Evolutionary conservation across 805 yeast genomes (phyloP).

Genomic region (Lipomyces yamadae): DNA sequence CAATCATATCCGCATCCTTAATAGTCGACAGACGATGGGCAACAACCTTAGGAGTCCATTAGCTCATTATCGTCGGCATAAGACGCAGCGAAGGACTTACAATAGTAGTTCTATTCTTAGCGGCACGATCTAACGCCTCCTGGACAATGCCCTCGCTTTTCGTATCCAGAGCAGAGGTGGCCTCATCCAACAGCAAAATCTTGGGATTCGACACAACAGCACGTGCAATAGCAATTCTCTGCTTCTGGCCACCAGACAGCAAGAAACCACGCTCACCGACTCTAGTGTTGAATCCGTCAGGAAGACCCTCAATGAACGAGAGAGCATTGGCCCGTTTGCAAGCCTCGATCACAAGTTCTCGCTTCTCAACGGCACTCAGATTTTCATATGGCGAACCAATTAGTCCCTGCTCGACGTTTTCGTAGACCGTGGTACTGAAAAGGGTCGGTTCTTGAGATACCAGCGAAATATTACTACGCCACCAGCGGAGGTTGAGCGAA

Average conservation of each 20-base stretch:
- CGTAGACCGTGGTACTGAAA: slow-evolving; percentile 82
- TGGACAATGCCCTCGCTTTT: slow-evolving; percentile 64
- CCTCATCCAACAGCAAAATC: slow-evolving; percentile 66
- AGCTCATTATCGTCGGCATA: slow-evolving; percentile 48
- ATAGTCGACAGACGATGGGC: slow-evolving; percentile 92
- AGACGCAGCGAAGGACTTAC: slow-evolving; percentile 66
- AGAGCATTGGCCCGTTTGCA: slow-evolving; percentile 58
- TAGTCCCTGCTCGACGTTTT: slow-evolving; percentile 79
- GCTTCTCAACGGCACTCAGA: slow-evolving; percentile 47
- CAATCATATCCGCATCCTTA: slow-evolving; percentile 61
- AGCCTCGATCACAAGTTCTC: slow-evolving; percentile 51
- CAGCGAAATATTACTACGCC: slow-evolving; percentile 78
- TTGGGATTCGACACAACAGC: slow-evolving; percentile 61
- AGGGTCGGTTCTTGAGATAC: slow-evolving; percentile 97
- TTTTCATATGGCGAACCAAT: slow-evolving; percentile 42
- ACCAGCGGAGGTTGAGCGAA: slow-evolving; percentile 71
- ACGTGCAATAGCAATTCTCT: slow-evolving; percentile 67
- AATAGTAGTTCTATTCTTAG: slow-evolving; percentile 57
- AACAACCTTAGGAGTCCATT: slow-evolving; percentile 58
- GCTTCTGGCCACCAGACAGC: slow-evolving; percentile 71
- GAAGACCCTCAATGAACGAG: slow-evolving; percentile 56
- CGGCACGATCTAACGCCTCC: slow-evolving; percentile 51
- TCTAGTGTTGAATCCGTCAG: slow-evolving; percentile 54
- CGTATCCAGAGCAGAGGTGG: slow-evolving; percentile 69
- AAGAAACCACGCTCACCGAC: slow-evolving; percentile 64